Evolutionary conservation across 192 early-diverging fungal species (phyloP), one percentile per base, ranked within the genome.

Genomic region (Dissophora ornata): DNA sequence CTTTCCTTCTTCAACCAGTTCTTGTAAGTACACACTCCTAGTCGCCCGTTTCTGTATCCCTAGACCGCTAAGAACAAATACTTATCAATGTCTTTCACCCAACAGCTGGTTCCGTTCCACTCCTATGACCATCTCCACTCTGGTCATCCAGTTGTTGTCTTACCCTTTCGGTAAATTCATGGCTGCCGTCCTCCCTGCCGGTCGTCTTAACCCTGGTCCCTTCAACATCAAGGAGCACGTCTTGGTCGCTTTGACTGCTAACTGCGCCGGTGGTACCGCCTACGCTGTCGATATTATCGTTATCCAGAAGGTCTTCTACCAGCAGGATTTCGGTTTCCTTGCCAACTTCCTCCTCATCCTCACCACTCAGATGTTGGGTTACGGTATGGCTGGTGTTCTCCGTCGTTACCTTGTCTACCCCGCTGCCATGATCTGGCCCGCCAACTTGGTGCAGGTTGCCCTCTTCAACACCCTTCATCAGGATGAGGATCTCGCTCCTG

Each of bases 341-440:
- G 83, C 83, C 47, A 82, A 83, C 38, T 61, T 90, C 28, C 52
- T 88, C 2, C 50, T 92, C 10, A 63, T 91, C 21, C 50, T 92
- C 48, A 87, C 89, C 1, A 93, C 94, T 8, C 80, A 80, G 60
- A 61, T 84, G 50, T 54, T 85, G 24, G 86, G 86, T 32, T 87
- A 81, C 54, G 86, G 84, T 59, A 69, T 96, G 73, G 90, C 95
- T 13, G 95, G 95, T 62, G 73, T 95, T 11, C 81, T 88, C 29
- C 90, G 97, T 18, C 86, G 87, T 29, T 94, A 89, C 80, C 81
- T 97, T 11, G 94, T 97, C 25, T 87, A 91, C 58, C 94, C 93
- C 22, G 75, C 90, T n/a, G 82, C 86, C 18, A 95, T 95, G 93
- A 79, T 93, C 38, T 99, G 95, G 95, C 96, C 97, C 8, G 59